These are phyloP conservation scores for Rutstroemia sp. DNA, from an alignment of 2,329 filamentous ascomycete species.

Conservation along the genomic window DNA sequence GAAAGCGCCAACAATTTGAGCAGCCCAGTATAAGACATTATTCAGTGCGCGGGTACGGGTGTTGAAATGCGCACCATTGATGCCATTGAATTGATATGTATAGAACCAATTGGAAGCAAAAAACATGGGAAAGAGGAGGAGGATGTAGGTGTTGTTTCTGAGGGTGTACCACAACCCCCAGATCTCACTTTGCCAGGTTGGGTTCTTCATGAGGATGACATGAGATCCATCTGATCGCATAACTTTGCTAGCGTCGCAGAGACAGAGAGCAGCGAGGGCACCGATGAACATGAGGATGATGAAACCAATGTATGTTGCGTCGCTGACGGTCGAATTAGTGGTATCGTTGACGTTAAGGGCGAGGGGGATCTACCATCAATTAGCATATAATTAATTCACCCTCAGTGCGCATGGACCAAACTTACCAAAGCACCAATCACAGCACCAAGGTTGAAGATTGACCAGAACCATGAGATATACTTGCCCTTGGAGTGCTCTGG, in stretches of 20 bases:
- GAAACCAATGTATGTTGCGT: conserved; percentile 78
- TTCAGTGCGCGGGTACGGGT: conserved; percentile 66
- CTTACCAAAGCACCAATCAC: conserved; percentile 66
- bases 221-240: conserved; percentile 66
- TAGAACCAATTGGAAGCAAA: conserved; percentile 72
- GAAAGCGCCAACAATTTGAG: conserved; percentile 70
- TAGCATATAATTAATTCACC: background rate
- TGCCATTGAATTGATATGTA: conserved; percentile 66
- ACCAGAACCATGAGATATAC: conserved; percentile 87
- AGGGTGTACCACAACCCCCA: conserved; percentile 66
- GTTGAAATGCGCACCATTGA: conserved; percentile 65
- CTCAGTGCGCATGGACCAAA: background rate
- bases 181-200: conserved; percentile 73
- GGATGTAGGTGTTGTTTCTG: conserved; percentile 59
- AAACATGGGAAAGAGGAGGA: conserved; percentile 73
- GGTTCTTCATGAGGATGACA: conserved; percentile 82
- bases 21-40: conserved; percentile 67
- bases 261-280: conserved; percentile 59
- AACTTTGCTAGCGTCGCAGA: conserved; percentile 59
- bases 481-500: conserved; percentile 72
- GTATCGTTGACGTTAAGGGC: conserved; percentile 59
- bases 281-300: conserved; percentile 69
- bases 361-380: conserved; percentile 49
- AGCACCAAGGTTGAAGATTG: conserved; percentile 85
- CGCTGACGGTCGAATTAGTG: conserved; percentile 43